Evolutionary conservation across 1,284 basidiomycete genomes (phyloP).

Genomic region (Fomitopsis schrenkii): DNA sequence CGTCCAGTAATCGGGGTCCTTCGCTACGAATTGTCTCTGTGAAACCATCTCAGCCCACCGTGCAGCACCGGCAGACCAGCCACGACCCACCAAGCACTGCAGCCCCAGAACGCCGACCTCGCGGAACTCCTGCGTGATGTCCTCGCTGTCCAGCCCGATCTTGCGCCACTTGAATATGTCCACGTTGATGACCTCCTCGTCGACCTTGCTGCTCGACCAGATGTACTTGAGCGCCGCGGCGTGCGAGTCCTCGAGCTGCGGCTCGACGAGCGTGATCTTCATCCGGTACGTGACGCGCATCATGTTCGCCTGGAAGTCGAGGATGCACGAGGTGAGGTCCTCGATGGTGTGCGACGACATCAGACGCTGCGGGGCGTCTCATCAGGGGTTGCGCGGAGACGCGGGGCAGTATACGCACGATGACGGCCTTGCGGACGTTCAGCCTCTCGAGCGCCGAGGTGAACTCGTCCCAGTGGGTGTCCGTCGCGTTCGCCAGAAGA

Average conservation of each 20-base stretch:
- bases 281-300: slow-evolving; percentile 78
- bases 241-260: slow-evolving; percentile 59
- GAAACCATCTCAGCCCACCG: neutral
- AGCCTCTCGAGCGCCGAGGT: slow-evolving; percentile 74
- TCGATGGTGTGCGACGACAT: slow-evolving; percentile 87
- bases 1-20: slow-evolving; percentile 76
- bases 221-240: slow-evolving; percentile 64
- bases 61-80: neutral
- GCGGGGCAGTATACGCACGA: slow-evolving; percentile 41
- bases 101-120: slow-evolving; percentile 84
- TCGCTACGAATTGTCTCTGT: slow-evolving; percentile 34
- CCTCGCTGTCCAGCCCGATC: slow-evolving; percentile 78
- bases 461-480: slow-evolving; percentile 76
- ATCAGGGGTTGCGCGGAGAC: neutral
- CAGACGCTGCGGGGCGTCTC: slow-evolving; percentile 51
- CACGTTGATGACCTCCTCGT: slow-evolving; percentile 45
- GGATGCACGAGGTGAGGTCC: slow-evolving; percentile 80
- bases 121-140: slow-evolving; percentile 77
- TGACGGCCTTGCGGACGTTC: slow-evolving; percentile 80
- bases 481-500: slow-evolving; percentile 73
- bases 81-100: slow-evolving; percentile 69
- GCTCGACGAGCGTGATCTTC: slow-evolving; percentile 76
- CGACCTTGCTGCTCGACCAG: slow-evolving; percentile 63
- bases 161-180: slow-evolving; percentile 71
- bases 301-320: slow-evolving; percentile 91